phyloP scores from a whole-genome alignment of 176 grass and related monocot species.

The Eragrostis curvula region DNA sequence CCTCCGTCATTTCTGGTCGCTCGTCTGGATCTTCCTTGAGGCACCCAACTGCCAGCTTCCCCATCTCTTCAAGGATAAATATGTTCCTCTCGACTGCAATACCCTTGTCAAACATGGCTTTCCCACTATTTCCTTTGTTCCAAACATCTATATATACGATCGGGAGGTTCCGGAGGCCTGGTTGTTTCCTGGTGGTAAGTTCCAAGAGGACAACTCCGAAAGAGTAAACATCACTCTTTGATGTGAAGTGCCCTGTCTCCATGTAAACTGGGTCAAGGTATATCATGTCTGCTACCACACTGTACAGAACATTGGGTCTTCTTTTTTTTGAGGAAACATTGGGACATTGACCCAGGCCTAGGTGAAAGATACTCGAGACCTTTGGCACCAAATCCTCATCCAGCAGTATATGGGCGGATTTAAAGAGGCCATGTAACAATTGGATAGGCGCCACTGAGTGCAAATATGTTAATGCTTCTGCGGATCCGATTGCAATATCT shows the following conservation, averaged over 20 bases:
- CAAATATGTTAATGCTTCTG: neutral
- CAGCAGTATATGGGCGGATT: neutral
- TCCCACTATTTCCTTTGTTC: neutral
- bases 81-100: neutral
- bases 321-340: too few relatives aligned
- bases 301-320: too few relatives aligned
- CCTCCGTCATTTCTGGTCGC: neutral
- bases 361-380: neutral
- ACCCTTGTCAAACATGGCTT: neutral
- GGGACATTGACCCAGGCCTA: neutral
- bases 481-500: neutral
- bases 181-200: neutral
- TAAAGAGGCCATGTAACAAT: neutral
- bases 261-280: too few relatives aligned
- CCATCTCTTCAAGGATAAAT: constrained; percentile 2
- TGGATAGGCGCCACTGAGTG: neutral
- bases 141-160: neutral
- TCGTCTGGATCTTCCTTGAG: neutral
- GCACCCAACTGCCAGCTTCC: neutral
- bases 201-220: constrained; percentile 10
- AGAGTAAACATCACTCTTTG: constrained; percentile 4
- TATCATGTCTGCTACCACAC: fast-evolving
- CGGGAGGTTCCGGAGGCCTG: neutral
- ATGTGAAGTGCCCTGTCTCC: neutral
- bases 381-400: neutral